phyloP scores from a whole-genome alignment of 768 basidiomycete genomes.

The Roridomyces roridus region DNA sequence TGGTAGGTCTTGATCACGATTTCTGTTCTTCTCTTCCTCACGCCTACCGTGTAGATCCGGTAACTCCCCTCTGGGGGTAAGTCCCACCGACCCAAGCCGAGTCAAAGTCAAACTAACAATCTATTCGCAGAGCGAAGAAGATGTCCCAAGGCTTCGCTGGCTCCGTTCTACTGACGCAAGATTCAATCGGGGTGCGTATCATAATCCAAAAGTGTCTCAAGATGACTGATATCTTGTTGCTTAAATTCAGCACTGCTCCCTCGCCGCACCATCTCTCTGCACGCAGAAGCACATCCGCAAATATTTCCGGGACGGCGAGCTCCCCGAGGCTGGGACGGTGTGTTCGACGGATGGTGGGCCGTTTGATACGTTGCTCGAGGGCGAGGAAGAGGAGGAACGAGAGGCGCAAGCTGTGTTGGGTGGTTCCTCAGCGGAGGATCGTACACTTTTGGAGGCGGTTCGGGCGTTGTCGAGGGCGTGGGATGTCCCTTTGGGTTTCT shows the following conservation, averaged over 20 bases:
- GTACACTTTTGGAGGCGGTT: too few relatives aligned
- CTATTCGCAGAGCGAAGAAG: slow-evolving; percentile 20
- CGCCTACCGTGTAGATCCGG: slow-evolving; percentile 16
- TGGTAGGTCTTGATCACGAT: slow-evolving; percentile 34
- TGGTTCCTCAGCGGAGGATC: too few relatives aligned
- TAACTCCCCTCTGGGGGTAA: slow-evolving; percentile 24
- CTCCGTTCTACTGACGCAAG: slow-evolving; percentile 28
- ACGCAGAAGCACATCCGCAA: slow-evolving; percentile 15
- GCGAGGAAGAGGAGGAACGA: too few relatives aligned
- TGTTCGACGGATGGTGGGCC: too few relatives aligned
- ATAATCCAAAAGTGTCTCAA: too few relatives aligned
- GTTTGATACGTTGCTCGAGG: too few relatives aligned
- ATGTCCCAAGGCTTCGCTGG: slow-evolving; percentile 25
- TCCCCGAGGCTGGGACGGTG: slow-evolving; percentile 10
- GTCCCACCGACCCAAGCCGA: not conserved
- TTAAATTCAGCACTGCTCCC: slow-evolving; percentile 28
- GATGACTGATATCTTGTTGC: too few relatives aligned
- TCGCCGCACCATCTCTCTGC: slow-evolving; percentile 23
- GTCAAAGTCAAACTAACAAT: not conserved
- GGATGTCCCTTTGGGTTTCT: too few relatives aligned
- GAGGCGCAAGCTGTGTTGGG: too few relatives aligned
- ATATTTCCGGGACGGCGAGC: slow-evolving; percentile 27
- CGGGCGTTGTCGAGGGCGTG: too few relatives aligned
- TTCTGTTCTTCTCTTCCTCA: not conserved
- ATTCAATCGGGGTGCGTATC: slow-evolving; percentile 20